Conservation (phyloP, 441 rosid genomes). For the Rhodomyrtus psidioides region DNA sequence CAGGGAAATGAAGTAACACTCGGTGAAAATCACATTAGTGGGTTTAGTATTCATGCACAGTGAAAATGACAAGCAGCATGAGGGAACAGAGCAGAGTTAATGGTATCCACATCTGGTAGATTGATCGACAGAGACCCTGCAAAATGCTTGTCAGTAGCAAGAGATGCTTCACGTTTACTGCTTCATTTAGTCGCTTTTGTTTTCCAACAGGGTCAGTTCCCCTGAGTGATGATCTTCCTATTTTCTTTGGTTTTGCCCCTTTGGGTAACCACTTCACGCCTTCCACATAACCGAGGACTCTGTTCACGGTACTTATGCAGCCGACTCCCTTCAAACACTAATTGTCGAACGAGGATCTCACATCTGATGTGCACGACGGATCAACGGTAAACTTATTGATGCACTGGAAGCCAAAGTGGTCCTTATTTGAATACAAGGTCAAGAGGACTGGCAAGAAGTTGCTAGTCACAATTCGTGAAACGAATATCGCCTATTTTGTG, state of each 20-base stretch:
- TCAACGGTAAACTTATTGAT: not conserved
- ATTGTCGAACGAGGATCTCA: not conserved
- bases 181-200: not conserved
- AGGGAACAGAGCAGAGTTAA: not conserved
- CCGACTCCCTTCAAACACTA: not conserved
- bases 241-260: not conserved
- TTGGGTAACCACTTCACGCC: not conserved
- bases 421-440: not conserved
- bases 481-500: not conserved
- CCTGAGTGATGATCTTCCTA: not conserved
- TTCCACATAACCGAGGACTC: not conserved
- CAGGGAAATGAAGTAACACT: not conserved
- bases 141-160: rapidly evolving
- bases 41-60: not conserved
- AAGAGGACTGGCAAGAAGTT: not conserved
- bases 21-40: not conserved
- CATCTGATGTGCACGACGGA: not conserved
- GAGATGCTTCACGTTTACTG: not conserved
- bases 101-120: not conserved
- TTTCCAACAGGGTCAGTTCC: not conserved
- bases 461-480: not conserved
- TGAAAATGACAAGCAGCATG: not conserved
- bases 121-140: not conserved
- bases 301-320: not conserved
- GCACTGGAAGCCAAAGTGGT: not conserved